Conservation (phyloP, 331 rosid genomes). For the Quercus phellos region DNA sequence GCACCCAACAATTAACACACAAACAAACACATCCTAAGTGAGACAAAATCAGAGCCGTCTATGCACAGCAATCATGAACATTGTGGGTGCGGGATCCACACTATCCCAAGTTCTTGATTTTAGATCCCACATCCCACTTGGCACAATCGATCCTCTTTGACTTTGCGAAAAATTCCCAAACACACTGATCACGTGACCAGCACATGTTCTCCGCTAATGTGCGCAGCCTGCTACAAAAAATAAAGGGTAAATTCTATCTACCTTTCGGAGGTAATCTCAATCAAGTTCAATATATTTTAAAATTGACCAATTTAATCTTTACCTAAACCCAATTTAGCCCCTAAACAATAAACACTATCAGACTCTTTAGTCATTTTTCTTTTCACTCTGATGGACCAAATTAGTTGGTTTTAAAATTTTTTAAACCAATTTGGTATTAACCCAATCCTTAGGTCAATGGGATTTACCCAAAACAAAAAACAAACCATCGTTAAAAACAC, state of each 20-base stretch:
- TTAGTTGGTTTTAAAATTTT: too few species aligned
- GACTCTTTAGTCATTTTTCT: too few species aligned
- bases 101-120: background rate
- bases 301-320: too few species aligned
- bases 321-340: rapidly evolving
- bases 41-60: background rate
- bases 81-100: background rate
- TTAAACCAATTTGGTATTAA: too few species aligned
- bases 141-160: constrained; percentile 8
- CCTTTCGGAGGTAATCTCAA: too few species aligned
- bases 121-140: background rate
- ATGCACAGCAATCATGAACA: background rate
- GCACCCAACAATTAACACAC: background rate
- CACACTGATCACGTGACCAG: background rate
- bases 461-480: too few species aligned
- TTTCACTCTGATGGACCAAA: too few species aligned
- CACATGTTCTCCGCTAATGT: background rate
- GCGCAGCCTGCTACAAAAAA: background rate
- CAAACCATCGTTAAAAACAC: background rate
- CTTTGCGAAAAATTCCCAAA: background rate
- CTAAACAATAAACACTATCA: too few species aligned
- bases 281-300: too few species aligned
- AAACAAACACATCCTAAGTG: background rate
- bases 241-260: too few species aligned
- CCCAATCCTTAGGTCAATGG: too few species aligned